phyloP scores from a whole-genome alignment of 805 yeast genomes.

The Pichia sporocuriosa region DNA sequence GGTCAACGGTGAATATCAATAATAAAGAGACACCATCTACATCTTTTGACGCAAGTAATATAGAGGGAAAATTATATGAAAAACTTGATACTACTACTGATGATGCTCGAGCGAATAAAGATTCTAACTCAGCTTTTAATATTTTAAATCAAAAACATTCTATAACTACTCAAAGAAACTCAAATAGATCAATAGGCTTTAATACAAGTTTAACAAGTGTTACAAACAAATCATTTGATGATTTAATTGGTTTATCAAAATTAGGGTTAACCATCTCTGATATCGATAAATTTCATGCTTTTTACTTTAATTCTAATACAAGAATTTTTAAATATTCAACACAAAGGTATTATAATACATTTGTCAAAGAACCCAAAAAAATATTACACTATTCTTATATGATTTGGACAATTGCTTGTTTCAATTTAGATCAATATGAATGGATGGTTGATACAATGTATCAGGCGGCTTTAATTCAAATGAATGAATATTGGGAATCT shows the following conservation, averaged over 20 bases:
- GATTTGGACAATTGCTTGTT: constrained; percentile 20
- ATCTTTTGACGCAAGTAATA: no score
- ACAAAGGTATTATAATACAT: constrained; percentile 18
- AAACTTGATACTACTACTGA: background rate
- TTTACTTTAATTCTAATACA: constrained; percentile 12
- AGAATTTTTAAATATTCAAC: constrained; percentile 17
- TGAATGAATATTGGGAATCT: constrained; percentile 18
- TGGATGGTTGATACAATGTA: constrained; percentile 17
- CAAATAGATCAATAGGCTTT: background rate
- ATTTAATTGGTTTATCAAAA: constrained; percentile 7
- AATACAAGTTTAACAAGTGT: background rate
- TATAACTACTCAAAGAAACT: no score
- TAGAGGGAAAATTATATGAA: no score
- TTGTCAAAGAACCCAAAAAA: constrained; percentile 16
- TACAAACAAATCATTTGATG: constrained; percentile 8
- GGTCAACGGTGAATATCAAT: no score
- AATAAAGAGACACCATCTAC: no score
- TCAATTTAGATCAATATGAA: constrained; percentile 17
- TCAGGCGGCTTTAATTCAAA: constrained; percentile 12
- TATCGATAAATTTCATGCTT: constrained; percentile 17
- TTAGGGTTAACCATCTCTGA: constrained; percentile 19
- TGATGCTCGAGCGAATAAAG: background rate
- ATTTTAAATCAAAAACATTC: no score
- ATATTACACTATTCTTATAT: constrained; percentile 19
- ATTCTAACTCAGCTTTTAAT: background rate